Base-by-base conservation (phyloP, 108 stramenopile genomes). In the Cyclotella baltica region DNA sequence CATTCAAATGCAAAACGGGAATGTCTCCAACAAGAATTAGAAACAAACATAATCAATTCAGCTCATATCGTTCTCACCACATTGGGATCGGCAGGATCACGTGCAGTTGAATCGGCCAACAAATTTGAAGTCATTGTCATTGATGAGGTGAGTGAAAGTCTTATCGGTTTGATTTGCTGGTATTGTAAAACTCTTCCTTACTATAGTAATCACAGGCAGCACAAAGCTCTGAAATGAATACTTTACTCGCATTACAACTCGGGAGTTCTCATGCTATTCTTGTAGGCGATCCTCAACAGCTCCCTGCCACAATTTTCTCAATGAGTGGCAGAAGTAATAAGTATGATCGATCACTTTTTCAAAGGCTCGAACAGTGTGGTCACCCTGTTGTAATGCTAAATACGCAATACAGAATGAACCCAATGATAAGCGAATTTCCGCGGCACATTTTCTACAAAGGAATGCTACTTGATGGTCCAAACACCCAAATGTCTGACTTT, bases 381-480 rank as follows among this genome's bases (percentile, higher is more conserved):
- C 89, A 92, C 58, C 70, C 85, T n/a, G 88, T 92, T 19, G 88
- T 91, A 62, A 36, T 98, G 83, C 77, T 98, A 28, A 93, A 97
- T 65, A 88, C 86, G n/a, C 97, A 98, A 83, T 96, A 97, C 83
- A 62, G 96, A 34, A 91, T 91, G 91, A 77, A 90, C 48, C 89
- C 90, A 18, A 28, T 53, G 57, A 92, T 94, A 8, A 76, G 85
- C 11, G 79, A 67, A 40, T 94, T 92, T 67, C 89, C 90, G n/a
- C 89, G 90, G 22, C 70, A 68, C 29, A 75, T 76, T 9, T 92
- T 91, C 62, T 94, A 94, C 72, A 56, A 70, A 20, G 86, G 83
- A 28, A 52, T 62, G 33, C 72, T 94, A 2, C 10, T 70, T 30
- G 88, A 90, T 67, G 90, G 86, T 15, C 64, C 65, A 34, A 87